These are phyloP conservation scores for Gliomastix tumulicola DNA, from an alignment of 2,329 filamentous ascomycete genomes.

Conservation along the genomic window DNA sequence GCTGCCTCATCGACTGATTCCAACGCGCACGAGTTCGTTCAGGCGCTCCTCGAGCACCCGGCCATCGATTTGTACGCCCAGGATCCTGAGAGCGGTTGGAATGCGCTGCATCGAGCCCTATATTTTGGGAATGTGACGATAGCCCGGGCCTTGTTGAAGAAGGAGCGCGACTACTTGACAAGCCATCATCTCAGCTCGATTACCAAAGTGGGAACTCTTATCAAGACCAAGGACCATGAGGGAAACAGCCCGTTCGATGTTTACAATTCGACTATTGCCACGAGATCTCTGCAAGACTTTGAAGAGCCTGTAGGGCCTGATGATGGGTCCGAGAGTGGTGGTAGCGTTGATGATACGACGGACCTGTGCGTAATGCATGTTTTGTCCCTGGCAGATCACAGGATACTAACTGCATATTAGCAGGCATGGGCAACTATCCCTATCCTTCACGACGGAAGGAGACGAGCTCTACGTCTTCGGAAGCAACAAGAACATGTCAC, in stretches of 20 bases:
- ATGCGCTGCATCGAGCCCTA: slow-evolving; percentile 81
- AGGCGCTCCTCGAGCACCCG: slow-evolving; percentile 74
- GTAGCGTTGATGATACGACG: slow-evolving; percentile 23
- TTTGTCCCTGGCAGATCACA: no score
- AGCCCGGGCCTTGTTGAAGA: slow-evolving; percentile 72
- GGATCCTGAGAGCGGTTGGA: slow-evolving; percentile 93
- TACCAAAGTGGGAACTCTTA: slow-evolving; percentile 64
- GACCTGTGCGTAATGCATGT: no score
- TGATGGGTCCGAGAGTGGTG: slow-evolving; percentile 48
- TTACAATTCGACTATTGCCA: slow-evolving; percentile 79
- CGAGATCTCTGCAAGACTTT: slow-evolving; percentile 47
- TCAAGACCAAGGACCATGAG: slow-evolving; percentile 94
- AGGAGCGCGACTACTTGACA: slow-evolving; percentile 60
- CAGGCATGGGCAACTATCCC: no score
- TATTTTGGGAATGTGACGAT: slow-evolving; percentile 86
- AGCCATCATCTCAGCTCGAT: slow-evolving; percentile 53
- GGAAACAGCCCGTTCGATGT: slow-evolving; percentile 92
- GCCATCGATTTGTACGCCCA: slow-evolving; percentile 79
- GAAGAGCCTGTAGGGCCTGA: slow-evolving; percentile 35
- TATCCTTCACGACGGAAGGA: slow-evolving; percentile 42
- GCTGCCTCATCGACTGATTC: slow-evolving; percentile 68
- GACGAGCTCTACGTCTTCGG: slow-evolving; percentile 92
- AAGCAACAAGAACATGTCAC: slow-evolving; percentile 89
- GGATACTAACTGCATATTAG: no score
- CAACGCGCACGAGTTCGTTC: slow-evolving; percentile 67